phyloP scores from a whole-genome alignment of 75 land plant species.

The Azolla pinnata region DNA sequence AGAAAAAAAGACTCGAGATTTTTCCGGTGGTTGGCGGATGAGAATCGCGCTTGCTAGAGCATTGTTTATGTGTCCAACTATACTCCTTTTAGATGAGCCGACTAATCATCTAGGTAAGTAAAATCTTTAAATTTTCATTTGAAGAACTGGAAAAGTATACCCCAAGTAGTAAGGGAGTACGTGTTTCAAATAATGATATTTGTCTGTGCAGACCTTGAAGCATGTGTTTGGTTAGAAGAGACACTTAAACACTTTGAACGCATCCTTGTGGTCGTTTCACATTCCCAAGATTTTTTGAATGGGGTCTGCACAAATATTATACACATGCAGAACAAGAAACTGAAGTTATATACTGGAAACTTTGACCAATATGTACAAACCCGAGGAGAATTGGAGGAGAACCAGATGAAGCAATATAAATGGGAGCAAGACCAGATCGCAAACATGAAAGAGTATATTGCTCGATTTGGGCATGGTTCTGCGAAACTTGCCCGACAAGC shows the following conservation, averaged over 20 bases:
- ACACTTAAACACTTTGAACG: constrained; percentile 75
- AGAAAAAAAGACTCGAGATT: constrained; percentile 74
- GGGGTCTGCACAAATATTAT: constrained; percentile 95
- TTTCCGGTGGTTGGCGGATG: constrained; percentile 99
- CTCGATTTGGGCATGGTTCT: constrained; percentile 84
- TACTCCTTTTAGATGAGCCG: constrained; percentile 83
- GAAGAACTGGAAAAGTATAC: no score
- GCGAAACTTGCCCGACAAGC: constrained; percentile 86
- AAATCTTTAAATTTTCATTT: no score
- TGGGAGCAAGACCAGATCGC: constrained; percentile 91
- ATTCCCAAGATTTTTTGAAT: constrained; percentile 92
- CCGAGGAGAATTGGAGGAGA: constrained; percentile 73
- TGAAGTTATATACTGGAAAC: constrained; percentile 81
- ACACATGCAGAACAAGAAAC: constrained; percentile 85
- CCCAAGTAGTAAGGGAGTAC: no score
- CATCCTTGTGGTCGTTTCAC: constrained; percentile 90
- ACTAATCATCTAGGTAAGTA: constrained; percentile 85
- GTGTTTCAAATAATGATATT: no score
- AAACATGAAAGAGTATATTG: constrained; percentile 84
- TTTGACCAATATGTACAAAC: constrained; percentile 83
- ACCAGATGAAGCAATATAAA: constrained; percentile 84
- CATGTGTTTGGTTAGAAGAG: constrained; percentile 96
- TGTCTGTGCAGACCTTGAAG: constrained; percentile 90
- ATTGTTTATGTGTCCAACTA: constrained; percentile 83
- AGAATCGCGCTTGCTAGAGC: constrained; percentile 89